Base-by-base conservation (phyloP, 768 basidiomycete species). In the Lentinula boryana region DNA sequence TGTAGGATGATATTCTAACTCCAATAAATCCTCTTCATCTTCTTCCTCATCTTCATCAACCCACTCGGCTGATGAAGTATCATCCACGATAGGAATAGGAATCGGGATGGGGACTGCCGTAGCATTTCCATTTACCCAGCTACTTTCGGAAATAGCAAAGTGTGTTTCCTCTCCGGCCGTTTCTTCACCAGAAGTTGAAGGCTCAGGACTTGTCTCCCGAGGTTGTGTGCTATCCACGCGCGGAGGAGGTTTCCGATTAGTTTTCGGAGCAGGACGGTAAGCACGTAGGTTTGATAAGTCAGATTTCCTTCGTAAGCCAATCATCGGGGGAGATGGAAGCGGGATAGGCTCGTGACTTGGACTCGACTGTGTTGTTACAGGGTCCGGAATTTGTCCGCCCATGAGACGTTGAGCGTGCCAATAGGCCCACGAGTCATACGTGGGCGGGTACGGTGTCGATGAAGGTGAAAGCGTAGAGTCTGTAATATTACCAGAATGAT, bases 191-290 rank as follows among this genome's bases (percentile, higher is more conserved):
- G 84, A 86, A 0, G 86, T 85, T 9, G 85, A 87, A 49, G 83
- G 80, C 73, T 91, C 90, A 0, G 88, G 89, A 63, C 86, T 90
- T 10, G 89, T 91, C 64, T 92, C 90, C 44, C 89, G 75, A 6
- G 90, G 89, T 66, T 91, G 89, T 0, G 90, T 93, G 65, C 89
- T 91, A 66, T 91, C 87, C 16, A 92, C 90, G 12, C 90, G 78
- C 9, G 88, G 89, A 1, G 90, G 90, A 1, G 85, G 87, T 67
- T 85, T 85, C 38, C 85, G 72, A 43, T n/a, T 35, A 8, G 36
- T 12, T 33, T 56, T 58, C 56, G 16, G 57, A 35, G 31, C 60
- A 40, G 44, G 35, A 59, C 66, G 70, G 36, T 70, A 69, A 12
- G 55, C 27, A 10, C 75, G 70, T 18, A 80, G 61, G 61, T 77